These are phyloP conservation scores for Dendrobium nobile DNA, from an alignment of 106 monocot species.

Conservation along the genomic window DNA sequence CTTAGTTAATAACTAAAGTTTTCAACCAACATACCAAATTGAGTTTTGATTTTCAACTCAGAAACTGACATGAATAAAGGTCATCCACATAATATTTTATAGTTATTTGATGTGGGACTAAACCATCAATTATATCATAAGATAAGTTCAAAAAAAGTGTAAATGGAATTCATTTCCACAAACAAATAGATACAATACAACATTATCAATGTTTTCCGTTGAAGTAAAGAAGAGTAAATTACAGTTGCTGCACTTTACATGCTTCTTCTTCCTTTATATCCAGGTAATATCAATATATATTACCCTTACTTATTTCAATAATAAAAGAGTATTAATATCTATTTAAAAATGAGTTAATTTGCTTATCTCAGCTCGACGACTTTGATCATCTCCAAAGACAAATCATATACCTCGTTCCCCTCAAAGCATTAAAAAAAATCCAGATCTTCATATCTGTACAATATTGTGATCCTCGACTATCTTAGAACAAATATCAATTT, in stretches of 20 bases:
- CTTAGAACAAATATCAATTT: conserved; percentile 4
- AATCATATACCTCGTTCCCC: no score
- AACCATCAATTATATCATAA: no score
- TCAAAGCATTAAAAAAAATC: not conserved
- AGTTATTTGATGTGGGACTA: no score
- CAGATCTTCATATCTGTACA: not conserved
- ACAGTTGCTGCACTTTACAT: not conserved
- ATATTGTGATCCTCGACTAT: conserved; percentile 7
- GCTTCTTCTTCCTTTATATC: not conserved
- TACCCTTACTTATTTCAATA: not conserved
- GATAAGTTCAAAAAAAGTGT: not conserved
- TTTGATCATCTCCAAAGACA: no score
- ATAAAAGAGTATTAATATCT: not conserved
- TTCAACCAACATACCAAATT: no score
- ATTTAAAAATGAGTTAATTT: not conserved
- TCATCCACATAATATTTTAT: no score
- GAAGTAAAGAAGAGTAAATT: not conserved
- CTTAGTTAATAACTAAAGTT: no score
- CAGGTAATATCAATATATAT: not conserved
- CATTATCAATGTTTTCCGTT: not conserved
- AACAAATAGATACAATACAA: not conserved
- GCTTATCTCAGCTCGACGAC: not conserved
- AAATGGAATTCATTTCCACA: not conserved
- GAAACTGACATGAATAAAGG: no score
- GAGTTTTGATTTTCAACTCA: no score